A percentile compares a stretch with the other conserved stretches of the same genome.
Conservation (phyloP, 768 basidiomycete genomes). For the Boletus rubescentipes region DNA sequence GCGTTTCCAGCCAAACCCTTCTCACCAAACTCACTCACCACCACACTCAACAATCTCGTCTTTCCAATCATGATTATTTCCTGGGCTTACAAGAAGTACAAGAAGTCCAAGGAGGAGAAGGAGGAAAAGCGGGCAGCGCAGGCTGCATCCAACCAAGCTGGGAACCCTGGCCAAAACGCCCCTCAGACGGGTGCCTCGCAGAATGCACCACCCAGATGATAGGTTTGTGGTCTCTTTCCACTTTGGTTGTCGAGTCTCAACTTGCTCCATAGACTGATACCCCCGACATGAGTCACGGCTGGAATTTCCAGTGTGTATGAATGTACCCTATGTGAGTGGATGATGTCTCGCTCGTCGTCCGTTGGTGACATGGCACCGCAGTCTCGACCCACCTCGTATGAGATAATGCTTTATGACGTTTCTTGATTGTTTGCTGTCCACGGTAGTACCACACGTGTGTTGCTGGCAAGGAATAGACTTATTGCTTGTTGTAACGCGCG, state of each 20-base stretch:
- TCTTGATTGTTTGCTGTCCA: background rate
- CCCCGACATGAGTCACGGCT: background rate
- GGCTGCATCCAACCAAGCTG: background rate
- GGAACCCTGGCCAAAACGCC: background rate
- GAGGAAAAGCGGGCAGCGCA: constrained; percentile 1
- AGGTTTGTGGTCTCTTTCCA: constrained; percentile 9
- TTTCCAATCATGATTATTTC: constrained; percentile 11
- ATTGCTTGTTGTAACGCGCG: background rate
- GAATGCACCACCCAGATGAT: constrained; percentile 1
- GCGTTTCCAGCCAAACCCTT: background rate
- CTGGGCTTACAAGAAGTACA: constrained; percentile 27
- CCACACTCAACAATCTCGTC: background rate
- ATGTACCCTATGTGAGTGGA: constrained; percentile 10
- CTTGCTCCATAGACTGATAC: background rate
- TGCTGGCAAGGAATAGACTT: background rate
- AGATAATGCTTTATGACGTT: background rate
- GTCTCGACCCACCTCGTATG: background rate
- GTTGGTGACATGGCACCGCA: constrained; percentile 11
- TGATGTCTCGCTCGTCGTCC: background rate
- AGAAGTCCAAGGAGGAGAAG: constrained; percentile 18
- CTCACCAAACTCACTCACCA: background rate
- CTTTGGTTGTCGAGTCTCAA: background rate
- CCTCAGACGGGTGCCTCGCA: background rate
- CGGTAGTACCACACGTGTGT: background rate
- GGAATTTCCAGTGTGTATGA: background rate